phyloP scores from a whole-genome alignment of 352 stramenopile genomes.

The Phytopythium kandeliae region DNA sequence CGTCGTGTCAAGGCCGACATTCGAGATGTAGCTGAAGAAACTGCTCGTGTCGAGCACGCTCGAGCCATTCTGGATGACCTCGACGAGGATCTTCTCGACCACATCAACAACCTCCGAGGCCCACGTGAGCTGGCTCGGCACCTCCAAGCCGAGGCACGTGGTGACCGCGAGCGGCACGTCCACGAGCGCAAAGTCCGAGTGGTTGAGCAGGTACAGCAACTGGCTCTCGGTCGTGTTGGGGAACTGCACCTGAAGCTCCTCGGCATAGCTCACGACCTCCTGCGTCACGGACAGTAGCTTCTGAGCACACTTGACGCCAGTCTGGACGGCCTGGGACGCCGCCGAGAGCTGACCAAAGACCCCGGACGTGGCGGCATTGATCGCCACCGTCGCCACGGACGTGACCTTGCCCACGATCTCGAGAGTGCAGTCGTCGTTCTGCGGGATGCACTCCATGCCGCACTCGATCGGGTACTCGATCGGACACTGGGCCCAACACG shows the following conservation, averaged over 20 bases:
- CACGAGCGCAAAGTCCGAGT: constrained; percentile 49
- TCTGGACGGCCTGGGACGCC: constrained; percentile 37
- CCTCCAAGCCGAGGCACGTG: constrained; percentile 35
- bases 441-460: constrained; percentile 56
- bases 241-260: constrained; percentile 25
- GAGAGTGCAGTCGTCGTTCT: constrained; percentile 54
- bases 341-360: constrained; percentile 42
- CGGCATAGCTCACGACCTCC: constrained; percentile 35
- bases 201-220: constrained; percentile 36
- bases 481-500: constrained; percentile 66
- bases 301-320: constrained; percentile 39
- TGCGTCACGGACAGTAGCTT: constrained; percentile 40
- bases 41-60: constrained; percentile 9
- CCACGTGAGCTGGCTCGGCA: constrained; percentile 18
- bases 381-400: constrained; percentile 34
- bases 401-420: constrained; percentile 47
- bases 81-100: constrained; percentile 25
- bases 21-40: constrained; percentile 28
- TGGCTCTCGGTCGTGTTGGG: constrained; percentile 46
- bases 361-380: constrained; percentile 44
- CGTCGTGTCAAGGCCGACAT: constrained; percentile 9
- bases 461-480: constrained; percentile 71
- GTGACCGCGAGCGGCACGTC: constrained; percentile 49
- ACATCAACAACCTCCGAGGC: constrained; percentile 29
- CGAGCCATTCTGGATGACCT: constrained; percentile 36